Evolutionary conservation across 2,329 filamentous ascomycete genomes (phyloP).

Genomic region (Colletotrichum sp.): DNA sequence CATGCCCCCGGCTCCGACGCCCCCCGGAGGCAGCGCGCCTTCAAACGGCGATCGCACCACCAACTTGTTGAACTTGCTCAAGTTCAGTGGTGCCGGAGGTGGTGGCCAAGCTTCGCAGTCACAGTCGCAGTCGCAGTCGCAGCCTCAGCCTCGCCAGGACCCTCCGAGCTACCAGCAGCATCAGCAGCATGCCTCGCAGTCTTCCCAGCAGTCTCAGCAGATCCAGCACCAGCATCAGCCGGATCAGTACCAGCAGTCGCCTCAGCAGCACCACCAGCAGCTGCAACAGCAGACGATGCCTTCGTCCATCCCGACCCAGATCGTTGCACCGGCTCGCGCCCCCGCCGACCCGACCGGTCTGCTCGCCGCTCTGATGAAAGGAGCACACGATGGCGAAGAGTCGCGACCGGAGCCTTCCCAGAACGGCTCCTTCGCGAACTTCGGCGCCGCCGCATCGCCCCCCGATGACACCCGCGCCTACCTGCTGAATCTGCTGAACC

Average conservation of each 20-base stretch:
- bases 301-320: slow-evolving; percentile 40
- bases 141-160: slow-evolving; percentile 2
- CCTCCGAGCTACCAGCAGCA: slow-evolving; percentile 31
- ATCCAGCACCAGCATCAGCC: slow-evolving; percentile 9
- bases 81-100: slow-evolving; percentile 55
- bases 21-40: slow-evolving; percentile 41
- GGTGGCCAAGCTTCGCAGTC: slow-evolving; percentile 21
- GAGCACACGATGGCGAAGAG: slow-evolving; percentile 54
- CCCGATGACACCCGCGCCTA: slow-evolving; percentile 80
- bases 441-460: slow-evolving; percentile 55
- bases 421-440: slow-evolving; percentile 36
- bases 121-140: not conserved
- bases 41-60: slow-evolving; percentile 53
- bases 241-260: slow-evolving; percentile 17
- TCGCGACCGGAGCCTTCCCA: slow-evolving; percentile 30
- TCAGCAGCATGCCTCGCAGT: slow-evolving; percentile 27
- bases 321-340: slow-evolving; percentile 63
- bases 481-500: slow-evolving; percentile 83
- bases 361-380: slow-evolving; percentile 66
- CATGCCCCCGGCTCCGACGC: slow-evolving; percentile 58
- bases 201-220: slow-evolving; percentile 19
- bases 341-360: slow-evolving; percentile 62
- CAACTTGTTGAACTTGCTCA: slow-evolving; percentile 65
- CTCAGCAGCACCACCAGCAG: slow-evolving; percentile 25
- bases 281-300: slow-evolving; percentile 29